A percentile compares a stretch with the other conserved stretches of the same genome.
These are phyloP conservation scores for Neurospora sp. DNA, from an alignment of 495 filamentous ascomycete species.

Conservation along the genomic window DNA sequence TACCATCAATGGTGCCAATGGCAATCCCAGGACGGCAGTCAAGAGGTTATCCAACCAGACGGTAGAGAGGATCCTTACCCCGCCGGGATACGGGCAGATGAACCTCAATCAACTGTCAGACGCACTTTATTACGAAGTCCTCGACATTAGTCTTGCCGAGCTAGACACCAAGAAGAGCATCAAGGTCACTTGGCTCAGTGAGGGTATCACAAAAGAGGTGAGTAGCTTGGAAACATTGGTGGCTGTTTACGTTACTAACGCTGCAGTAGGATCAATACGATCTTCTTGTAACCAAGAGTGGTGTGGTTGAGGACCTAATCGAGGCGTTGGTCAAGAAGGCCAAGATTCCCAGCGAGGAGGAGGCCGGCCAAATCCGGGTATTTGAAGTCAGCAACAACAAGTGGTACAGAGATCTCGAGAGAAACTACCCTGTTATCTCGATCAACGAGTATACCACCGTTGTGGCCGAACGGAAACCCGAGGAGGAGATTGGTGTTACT, in stretches of 20 bases:
- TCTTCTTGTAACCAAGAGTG: constrained; percentile 74
- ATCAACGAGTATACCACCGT: constrained; percentile 81
- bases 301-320: constrained; percentile 66
- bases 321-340: constrained; percentile 67
- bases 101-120: constrained; percentile 62
- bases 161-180: constrained; percentile 80
- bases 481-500: constrained; percentile 57
- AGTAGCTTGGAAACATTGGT: constrained; percentile 73
- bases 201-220: constrained; percentile 86
- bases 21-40: constrained; percentile 63
- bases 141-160: constrained; percentile 90
- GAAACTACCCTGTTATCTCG: constrained; percentile 53
- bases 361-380: constrained; percentile 54
- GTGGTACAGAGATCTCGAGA: constrained; percentile 61
- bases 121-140: constrained; percentile 77
- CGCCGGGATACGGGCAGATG: constrained; percentile 38
- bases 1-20: constrained; percentile 63
- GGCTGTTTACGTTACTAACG: constrained; percentile 22
- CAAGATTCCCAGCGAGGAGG: constrained; percentile 61
- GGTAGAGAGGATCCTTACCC: constrained; percentile 60
- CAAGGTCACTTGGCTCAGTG: constrained; percentile 73
- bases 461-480: constrained; percentile 68
- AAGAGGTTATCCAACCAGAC: constrained; percentile 57
- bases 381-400: constrained; percentile 73
- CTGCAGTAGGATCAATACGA: constrained; percentile 58